phyloP scores from a whole-genome alignment of 2,329 filamentous ascomycete species.

The Capronia americana region DNA sequence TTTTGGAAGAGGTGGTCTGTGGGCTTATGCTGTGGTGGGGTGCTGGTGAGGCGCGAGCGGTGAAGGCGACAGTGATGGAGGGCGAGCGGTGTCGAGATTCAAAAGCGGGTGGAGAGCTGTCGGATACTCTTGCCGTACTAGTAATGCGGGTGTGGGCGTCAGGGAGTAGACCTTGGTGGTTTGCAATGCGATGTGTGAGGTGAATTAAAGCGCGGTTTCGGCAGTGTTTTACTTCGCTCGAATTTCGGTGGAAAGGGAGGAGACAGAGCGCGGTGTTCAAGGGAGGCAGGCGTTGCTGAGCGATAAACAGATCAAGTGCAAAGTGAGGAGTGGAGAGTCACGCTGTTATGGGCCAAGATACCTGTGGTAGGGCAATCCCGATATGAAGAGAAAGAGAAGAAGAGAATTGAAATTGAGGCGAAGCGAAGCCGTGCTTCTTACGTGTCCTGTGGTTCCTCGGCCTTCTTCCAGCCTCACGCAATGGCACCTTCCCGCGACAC shows the following conservation, averaged over 20 bases:
- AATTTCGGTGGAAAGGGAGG: constrained; percentile 1
- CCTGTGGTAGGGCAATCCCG: constrained; percentile 1
- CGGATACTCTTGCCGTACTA: background rate
- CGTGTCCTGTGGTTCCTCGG: constrained; percentile 8
- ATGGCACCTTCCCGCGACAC: constrained; percentile 10
- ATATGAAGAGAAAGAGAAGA: constrained; percentile 15
- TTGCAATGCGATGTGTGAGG: background rate
- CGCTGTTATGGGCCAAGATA: background rate
- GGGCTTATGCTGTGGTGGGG: background rate
- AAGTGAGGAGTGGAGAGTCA: constrained; percentile 12
- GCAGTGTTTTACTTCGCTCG: background rate
- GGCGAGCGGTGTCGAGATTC: background rate
- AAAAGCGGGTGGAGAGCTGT: background rate
- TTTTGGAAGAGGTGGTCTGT: background rate
- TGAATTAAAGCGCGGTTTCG: background rate
- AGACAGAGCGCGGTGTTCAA: background rate
- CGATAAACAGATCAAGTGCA: background rate
- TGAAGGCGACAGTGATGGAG: constrained; percentile 1
- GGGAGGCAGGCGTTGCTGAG: background rate
- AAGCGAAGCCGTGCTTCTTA: constrained; percentile 4
- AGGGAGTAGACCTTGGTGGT: background rate
- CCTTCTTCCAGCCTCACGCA: constrained; percentile 5
- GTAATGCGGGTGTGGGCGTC: background rate
- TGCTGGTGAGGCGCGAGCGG: background rate
- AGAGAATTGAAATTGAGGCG: constrained; percentile 1